A percentile compares a stretch with the other conserved stretches of the same genome.
These are phyloP conservation scores for Talaromyces albobiverticillius DNA, from an alignment of 2,329 filamentous ascomycete species.

Conservation along the genomic window DNA sequence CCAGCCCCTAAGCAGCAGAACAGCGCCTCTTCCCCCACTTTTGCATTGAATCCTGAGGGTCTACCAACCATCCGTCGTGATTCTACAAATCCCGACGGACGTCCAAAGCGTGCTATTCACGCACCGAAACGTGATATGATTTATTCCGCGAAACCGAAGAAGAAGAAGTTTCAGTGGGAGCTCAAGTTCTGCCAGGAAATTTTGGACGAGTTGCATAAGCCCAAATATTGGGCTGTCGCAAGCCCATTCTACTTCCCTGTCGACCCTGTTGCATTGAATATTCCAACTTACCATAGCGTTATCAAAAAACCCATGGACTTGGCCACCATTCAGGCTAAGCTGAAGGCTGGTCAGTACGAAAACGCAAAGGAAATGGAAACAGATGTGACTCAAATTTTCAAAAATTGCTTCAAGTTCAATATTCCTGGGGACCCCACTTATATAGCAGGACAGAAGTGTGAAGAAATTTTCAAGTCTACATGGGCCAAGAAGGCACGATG, in stretches of 20 bases:
- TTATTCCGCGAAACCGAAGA: slow-evolving; percentile 82
- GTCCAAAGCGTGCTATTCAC: slow-evolving; percentile 91
- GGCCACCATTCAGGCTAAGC: slow-evolving; percentile 72
- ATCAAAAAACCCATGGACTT: slow-evolving; percentile 98
- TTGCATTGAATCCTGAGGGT: slow-evolving; percentile 74
- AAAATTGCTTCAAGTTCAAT: slow-evolving; percentile 93
- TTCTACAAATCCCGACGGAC: slow-evolving; percentile 71
- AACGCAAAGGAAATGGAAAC: slow-evolving; percentile 81
- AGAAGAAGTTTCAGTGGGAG: slow-evolving; percentile 84
- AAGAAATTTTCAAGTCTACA: slow-evolving; percentile 70
- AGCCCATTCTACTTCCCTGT: slow-evolving; percentile 79
- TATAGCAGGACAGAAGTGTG: slow-evolving; percentile 66
- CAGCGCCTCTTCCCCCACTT: slow-evolving; percentile 48
- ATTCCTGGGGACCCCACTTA: slow-evolving; percentile 73
- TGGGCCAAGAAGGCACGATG: slow-evolving; percentile 79
- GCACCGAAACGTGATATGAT: slow-evolving; percentile 91
- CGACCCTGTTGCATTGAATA: slow-evolving; percentile 89
- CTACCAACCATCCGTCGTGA: slow-evolving; percentile 81
- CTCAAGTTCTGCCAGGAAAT: slow-evolving; percentile 86
- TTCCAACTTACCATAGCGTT: slow-evolving; percentile 86
- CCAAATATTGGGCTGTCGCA: slow-evolving; percentile 66
- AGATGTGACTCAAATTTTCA: slow-evolving; percentile 78
- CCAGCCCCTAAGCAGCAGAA: slow-evolving; percentile 32
- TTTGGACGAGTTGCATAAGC: slow-evolving; percentile 71
- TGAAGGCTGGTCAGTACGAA: slow-evolving; percentile 74